phyloP scores from a whole-genome alignment of 2,329 filamentous ascomycete genomes.

The Fusarium buharicum region DNA sequence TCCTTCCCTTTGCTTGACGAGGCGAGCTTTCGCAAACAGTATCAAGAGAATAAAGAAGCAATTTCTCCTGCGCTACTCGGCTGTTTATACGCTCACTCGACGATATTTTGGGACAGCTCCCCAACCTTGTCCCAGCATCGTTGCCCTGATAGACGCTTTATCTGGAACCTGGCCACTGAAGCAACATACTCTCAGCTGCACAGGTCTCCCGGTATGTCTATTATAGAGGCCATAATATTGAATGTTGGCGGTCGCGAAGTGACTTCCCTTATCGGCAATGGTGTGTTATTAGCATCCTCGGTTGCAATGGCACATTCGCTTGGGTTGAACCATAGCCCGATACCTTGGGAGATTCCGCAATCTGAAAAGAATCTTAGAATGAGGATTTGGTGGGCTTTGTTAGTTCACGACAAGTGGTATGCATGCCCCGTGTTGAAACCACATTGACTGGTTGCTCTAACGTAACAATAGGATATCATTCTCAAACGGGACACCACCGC shows the following conservation, averaged over 20 bases:
- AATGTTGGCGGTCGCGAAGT: conserved; percentile 70
- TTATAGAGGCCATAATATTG: conserved; percentile 66
- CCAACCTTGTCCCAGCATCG: conserved; percentile 56
- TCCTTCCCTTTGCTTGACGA: conserved; percentile 71
- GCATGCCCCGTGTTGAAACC: not conserved
- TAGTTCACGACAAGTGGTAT: conserved; percentile 66
- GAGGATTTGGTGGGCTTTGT: conserved; percentile 66
- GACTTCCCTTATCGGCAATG: conserved; percentile 68
- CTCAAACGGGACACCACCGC: conserved; percentile 63
- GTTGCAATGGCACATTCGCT: conserved; percentile 64
- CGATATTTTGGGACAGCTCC: conserved; percentile 67
- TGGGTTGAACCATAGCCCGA: conserved; percentile 64
- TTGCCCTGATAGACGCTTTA: conserved; percentile 67
- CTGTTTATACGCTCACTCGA: conserved; percentile 66
- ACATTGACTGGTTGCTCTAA: conserved; percentile 1
- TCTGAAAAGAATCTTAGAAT: conserved; percentile 63
- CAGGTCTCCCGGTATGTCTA: conserved; percentile 67
- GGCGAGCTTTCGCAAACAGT: conserved; percentile 61
- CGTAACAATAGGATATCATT: conserved; percentile 57
- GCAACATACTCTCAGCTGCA: conserved; percentile 69
- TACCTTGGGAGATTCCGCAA: conserved; percentile 62
- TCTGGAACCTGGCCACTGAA: conserved; percentile 70
- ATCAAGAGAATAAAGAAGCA: conserved; percentile 56
- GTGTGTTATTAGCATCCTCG: conserved; percentile 60
- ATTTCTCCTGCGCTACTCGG: conserved; percentile 67